Evolutionary conservation across 441 rosid genomes (phyloP).

Genomic region (Biscutella laevigata): DNA sequence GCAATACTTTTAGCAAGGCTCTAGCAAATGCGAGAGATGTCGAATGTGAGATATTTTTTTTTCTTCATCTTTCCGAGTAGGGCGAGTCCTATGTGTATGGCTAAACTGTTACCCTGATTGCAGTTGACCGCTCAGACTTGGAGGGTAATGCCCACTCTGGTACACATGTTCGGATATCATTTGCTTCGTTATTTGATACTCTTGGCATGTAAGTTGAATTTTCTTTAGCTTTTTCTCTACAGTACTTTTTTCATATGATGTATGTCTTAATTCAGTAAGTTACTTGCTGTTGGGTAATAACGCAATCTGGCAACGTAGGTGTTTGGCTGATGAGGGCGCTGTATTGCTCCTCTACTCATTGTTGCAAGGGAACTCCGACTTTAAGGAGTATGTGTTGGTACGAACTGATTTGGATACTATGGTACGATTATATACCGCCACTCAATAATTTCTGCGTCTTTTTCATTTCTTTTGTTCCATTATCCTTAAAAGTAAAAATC

Average conservation of each 20-base stretch:
- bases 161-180: conserved; percentile 64
- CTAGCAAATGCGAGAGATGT: conserved; percentile 80
- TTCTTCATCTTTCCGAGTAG: conserved; percentile 1
- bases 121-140: conserved; percentile 82
- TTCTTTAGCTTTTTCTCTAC: neutral
- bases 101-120: conserved; percentile 23
- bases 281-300: conserved; percentile 21
- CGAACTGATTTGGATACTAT: conserved; percentile 93
- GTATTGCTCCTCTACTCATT: conserved; percentile 84
- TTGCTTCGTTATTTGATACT: conserved; percentile 87
- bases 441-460: conserved; percentile 4
- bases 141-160: conserved; percentile 64
- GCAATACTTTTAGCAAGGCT: conserved; percentile 81
- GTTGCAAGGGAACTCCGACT: conserved; percentile 90
- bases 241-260: neutral
- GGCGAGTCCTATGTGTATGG: neutral
- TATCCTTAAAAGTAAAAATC: neutral
- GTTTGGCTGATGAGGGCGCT: conserved; percentile 87
- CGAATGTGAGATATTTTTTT: conserved; percentile 59
- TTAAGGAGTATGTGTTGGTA: conserved; percentile 91
- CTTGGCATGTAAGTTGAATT: conserved; percentile 73
- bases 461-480: neutral
- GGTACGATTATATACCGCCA: conserved; percentile 43
- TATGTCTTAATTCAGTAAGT: neutral
- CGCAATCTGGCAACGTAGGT: conserved; percentile 42